Evolutionary conservation across 257 asterid species (phyloP).

Genomic region (Solanum commersonii): DNA sequence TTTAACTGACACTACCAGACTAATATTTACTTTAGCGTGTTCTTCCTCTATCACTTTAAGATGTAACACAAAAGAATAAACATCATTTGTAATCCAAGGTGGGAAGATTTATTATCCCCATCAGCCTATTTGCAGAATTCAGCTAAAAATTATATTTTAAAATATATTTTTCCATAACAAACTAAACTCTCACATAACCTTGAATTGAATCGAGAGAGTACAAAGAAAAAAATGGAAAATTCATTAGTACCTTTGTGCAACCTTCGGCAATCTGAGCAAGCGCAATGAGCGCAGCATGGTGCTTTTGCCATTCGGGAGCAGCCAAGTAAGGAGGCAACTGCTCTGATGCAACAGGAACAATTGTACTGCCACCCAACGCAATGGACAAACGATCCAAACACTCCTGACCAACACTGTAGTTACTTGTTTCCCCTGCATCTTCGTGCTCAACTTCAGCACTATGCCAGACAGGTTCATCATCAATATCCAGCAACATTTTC

Average conservation of each 20-base stretch:
- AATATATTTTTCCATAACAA: not conserved
- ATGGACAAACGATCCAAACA: slow-evolving; percentile 87
- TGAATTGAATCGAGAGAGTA: not conserved
- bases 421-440: slow-evolving; percentile 95
- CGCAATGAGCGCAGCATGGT: slow-evolving; percentile 87
- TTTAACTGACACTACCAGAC: not conserved
- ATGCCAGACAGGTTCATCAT: slow-evolving; percentile 93
- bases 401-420: slow-evolving; percentile 92
- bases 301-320: slow-evolving; percentile 94
- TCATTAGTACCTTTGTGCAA: slow-evolving; percentile 65
- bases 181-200: not conserved
- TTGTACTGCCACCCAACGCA: slow-evolving; percentile 87
- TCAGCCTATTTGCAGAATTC: not conserved
- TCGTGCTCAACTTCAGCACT: slow-evolving; percentile 82
- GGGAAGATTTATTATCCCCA: not conserved
- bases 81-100: not conserved
- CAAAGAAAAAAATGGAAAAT: not conserved
- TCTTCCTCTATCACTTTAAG: not conserved
- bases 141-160: not conserved
- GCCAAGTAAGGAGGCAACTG: slow-evolving; percentile 71
- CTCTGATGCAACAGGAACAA: slow-evolving; percentile 94
- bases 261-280: slow-evolving; percentile 99
- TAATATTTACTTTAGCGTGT: not conserved
- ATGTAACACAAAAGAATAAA: not conserved
- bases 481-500: slow-evolving; percentile 85